A percentile compares a stretch with the other conserved stretches of the same genome.
These are phyloP conservation scores for Amanita pseudoporphyria DNA, from an alignment of 768 basidiomycete species.

Conservation along the genomic window DNA sequence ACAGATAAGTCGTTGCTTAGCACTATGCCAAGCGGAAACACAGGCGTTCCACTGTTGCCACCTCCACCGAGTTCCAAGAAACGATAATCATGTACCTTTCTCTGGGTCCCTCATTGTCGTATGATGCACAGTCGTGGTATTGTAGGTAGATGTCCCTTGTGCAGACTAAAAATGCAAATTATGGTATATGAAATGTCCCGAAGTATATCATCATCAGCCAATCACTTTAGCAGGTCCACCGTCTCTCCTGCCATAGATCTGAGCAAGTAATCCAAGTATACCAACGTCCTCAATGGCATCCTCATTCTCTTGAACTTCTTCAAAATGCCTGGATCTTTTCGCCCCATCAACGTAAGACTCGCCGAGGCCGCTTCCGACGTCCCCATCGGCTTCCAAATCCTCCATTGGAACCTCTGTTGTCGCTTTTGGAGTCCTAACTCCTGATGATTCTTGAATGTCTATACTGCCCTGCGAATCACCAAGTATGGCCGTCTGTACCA, in stretches of 20 bases:
- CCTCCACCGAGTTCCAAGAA: conserved; percentile 68
- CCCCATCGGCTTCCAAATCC: conserved; percentile 41
- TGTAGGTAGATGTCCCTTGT: conserved; percentile 13
- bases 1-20: conserved; percentile 16
- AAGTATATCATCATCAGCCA: background rate
- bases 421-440: background rate
- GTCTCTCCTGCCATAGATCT: conserved; percentile 69
- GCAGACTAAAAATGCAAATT: background rate
- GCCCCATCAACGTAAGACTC: conserved; percentile 72
- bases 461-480: conserved; percentile 68
- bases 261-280: conserved; percentile 74
- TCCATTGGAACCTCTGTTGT: conserved; percentile 26
- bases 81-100: conserved; percentile 22
- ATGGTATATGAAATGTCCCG: background rate
- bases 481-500: conserved; percentile 63
- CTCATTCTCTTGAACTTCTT: conserved; percentile 47
- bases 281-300: conserved; percentile 70
- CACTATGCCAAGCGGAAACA: conserved; percentile 26
- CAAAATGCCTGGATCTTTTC: conserved; percentile 31
- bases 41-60: conserved; percentile 58
- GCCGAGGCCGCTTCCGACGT: conserved; percentile 52
- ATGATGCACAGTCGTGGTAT: background rate
- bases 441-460: conserved; percentile 1
- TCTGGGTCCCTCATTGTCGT: background rate
- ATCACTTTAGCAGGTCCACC: conserved; percentile 36